Evolutionary conservation across 441 rosid species (phyloP).

Genomic region (Populus hybrid): DNA sequence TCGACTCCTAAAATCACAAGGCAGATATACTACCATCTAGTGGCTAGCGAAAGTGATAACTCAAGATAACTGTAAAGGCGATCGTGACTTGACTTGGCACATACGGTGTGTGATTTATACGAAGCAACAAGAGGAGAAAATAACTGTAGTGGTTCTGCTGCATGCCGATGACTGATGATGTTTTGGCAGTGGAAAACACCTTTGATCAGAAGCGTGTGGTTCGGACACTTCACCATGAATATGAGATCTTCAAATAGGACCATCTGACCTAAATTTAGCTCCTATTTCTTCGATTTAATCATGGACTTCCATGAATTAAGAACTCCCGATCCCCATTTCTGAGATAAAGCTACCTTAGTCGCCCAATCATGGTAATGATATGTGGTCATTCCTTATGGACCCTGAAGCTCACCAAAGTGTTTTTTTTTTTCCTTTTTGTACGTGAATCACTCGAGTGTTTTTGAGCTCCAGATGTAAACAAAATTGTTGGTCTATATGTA

Average conservation of each 20-base stretch:
- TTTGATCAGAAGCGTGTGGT: background rate
- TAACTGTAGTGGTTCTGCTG: background rate
- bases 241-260: background rate
- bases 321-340: background rate
- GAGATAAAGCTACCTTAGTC: background rate
- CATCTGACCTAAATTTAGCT: background rate
- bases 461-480: no score
- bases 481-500: no score
- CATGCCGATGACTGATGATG: background rate
- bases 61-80: no score
- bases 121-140: no score
- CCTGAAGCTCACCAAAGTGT: background rate
- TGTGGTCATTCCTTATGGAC: background rate
- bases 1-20: no score
- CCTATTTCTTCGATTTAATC: constrained; percentile 1
- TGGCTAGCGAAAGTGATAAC: no score
- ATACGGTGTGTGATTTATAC: no score
- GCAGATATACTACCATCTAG: no score
- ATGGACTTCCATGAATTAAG: constrained; percentile 3
- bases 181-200: constrained; percentile 9
- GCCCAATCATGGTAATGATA: background rate
- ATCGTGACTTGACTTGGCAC: no score
- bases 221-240: background rate
- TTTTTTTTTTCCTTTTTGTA: no score
- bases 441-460: no score